Base-by-base conservation (phyloP, 129 eudicot genomes). In the Flaveria trinervia region DNA sequence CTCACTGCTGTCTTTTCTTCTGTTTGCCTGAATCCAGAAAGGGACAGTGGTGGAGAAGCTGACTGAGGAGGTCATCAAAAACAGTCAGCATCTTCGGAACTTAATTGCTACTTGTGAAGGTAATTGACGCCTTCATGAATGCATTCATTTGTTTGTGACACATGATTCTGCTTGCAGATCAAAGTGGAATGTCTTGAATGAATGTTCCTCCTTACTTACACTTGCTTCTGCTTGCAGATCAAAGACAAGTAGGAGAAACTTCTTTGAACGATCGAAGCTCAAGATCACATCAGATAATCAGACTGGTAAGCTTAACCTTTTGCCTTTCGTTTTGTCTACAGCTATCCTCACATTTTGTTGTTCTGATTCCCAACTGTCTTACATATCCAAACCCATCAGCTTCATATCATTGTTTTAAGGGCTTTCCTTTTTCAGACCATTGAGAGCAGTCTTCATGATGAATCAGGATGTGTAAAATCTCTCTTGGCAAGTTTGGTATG, bases 241-340 rank as follows among this genome's bases (percentile, higher is more conserved):
- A 95, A 76, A 86, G 99, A 68, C 99, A 95, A 83, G 97, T 95
- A 17, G 99, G 99, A 7, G 99, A 91, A 84, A 95, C 99, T 76
- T 74, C 94, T 72, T 78, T 95, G 73, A 95, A 95, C 83, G 97
- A 95, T 80, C 85, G 84, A 84, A 95, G 99, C 79, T 95, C 99
- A 79, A 91, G 99, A 81, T 95, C 99, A 71, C 99, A 95, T 79
- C 99, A 95, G 86, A 95, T 95, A 68, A 84, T 95, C 52, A 87
- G 83, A 80, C 85, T 91, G 99, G 99, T 95, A 91, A 68, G 51
- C 71, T 60, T 81, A 71, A 49, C 76, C 36, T 67, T 28, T 18
- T 17, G 51, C 57, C 57, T 65, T 76, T 61, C 17, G 22, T 65
- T 20, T 23, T 43, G 28, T 33, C 14, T 77, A 67, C n/a, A 39